A percentile compares a stretch with the other conserved stretches of the same genome.
These are phyloP conservation scores for Astragalus glycyphyllos DNA, from an alignment of 306 rosid species.

Conservation along the genomic window DNA sequence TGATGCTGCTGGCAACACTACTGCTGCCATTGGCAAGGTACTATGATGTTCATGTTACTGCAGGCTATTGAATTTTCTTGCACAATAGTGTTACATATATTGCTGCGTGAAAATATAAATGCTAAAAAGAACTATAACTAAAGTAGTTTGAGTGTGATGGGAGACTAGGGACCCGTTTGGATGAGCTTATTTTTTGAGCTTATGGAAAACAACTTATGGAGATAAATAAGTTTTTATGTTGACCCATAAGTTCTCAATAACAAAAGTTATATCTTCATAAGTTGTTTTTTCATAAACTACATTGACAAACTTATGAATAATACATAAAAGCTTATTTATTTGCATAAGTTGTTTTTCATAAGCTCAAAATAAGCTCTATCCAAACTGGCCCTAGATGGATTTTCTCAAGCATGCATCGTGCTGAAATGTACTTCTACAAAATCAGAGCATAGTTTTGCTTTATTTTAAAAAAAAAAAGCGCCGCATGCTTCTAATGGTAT, in stretches of 20 bases:
- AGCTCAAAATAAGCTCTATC: too few relatives aligned
- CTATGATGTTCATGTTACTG: neutral
- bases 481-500: neutral
- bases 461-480: neutral
- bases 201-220: too few relatives aligned
- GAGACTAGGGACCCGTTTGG: too few relatives aligned
- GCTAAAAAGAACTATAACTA: neutral
- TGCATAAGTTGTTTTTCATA: too few relatives aligned
- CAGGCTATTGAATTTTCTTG: neutral
- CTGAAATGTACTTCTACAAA: neutral
- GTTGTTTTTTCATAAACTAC: too few relatives aligned
- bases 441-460: neutral
- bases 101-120: slow-evolving; percentile 8
- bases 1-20: slow-evolving; percentile 89
- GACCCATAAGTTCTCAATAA: too few relatives aligned
- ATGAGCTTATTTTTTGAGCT: too few relatives aligned
- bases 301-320: too few relatives aligned
- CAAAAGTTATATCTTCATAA: too few relatives aligned
- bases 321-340: too few relatives aligned
- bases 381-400: too few relatives aligned
- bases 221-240: too few relatives aligned
- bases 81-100: neutral
- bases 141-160: neutral
- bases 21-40: slow-evolving; percentile 93
- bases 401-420: neutral